Conservation (phyloP, 371 early-diverging fungal species). For the Mucor piriformis region DNA sequence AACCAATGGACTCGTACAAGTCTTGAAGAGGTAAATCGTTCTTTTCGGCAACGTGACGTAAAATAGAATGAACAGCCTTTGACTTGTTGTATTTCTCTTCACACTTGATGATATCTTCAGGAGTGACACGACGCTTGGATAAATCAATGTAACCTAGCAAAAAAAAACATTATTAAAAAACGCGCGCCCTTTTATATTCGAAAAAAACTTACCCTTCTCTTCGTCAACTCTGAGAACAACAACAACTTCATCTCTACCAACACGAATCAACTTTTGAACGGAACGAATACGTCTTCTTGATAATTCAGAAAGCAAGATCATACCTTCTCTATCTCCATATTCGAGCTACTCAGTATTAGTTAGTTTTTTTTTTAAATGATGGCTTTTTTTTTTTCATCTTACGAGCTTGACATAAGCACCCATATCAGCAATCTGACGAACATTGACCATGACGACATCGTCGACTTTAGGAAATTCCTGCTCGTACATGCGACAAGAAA, state of each 20-base stretch:
- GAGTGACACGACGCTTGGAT: conserved; percentile 96
- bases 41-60: conserved; percentile 94
- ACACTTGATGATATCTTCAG: conserved; percentile 94
- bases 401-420: conserved; percentile 97
- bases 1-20: conserved; percentile 90
- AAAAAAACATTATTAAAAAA: background rate
- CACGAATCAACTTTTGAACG: conserved; percentile 96
- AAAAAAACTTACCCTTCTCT: conserved; percentile 83
- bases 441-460: conserved; percentile 98
- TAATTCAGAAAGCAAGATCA: conserved; percentile 97
- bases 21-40: conserved; percentile 79
- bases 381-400: conserved; percentile 12
- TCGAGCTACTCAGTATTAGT: conserved; percentile 54
- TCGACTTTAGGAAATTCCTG: conserved; percentile 96
- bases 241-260: conserved; percentile 97
- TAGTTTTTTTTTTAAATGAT: background rate
- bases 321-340: conserved; percentile 94
- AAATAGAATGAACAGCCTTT: conserved; percentile 87
- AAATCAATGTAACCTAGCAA: conserved; percentile 97
- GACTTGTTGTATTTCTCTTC: conserved; percentile 97
- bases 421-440: conserved; percentile 96
- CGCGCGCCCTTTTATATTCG: background rate
- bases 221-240: conserved; percentile 98
- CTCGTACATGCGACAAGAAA: conserved; percentile 91
- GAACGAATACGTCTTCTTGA: conserved; percentile 97